Percentiles rank a stretch among this genome's conserved stretches.
These are phyloP conservation scores for Fusarium algeriense DNA, from an alignment of 2,329 filamentous ascomycete genomes.

Conservation along the genomic window DNA sequence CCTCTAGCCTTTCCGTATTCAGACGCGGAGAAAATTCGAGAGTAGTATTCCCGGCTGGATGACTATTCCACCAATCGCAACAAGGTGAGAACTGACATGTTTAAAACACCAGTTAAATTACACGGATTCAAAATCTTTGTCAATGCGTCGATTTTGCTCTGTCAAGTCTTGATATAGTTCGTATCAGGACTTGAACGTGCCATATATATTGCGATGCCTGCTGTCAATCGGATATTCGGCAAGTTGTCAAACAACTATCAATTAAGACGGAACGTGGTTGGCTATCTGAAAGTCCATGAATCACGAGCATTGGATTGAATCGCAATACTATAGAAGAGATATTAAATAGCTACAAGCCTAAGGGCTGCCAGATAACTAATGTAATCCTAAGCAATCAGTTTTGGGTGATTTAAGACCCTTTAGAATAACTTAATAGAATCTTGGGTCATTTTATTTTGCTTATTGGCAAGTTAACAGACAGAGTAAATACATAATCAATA, in stretches of 20 bases:
- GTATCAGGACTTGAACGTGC: fast-evolving
- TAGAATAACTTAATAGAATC: no score
- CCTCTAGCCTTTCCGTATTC: conserved; percentile 13
- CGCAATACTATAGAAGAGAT: background rate
- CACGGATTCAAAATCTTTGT: background rate
- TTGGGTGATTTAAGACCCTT: no score
- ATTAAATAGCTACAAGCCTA: no score
- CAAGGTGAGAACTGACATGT: background rate
- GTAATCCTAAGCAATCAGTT: no score
- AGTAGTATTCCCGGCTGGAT: background rate
- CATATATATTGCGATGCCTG: background rate
- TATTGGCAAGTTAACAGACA: no score
- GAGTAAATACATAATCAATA: no score
- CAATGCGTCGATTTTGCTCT: background rate
- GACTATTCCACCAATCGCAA: conserved; percentile 15
- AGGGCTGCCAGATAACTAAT: no score
- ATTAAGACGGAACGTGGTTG: background rate
- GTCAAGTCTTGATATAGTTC: background rate
- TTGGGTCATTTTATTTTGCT: no score
- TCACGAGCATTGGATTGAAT: fast-evolving
- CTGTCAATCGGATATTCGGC: background rate
- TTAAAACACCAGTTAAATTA: conserved; percentile 7
- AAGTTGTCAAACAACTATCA: background rate
- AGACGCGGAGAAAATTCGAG: conserved; percentile 1
- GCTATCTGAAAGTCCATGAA: background rate